Evolutionary conservation across 2,329 filamentous ascomycete genomes (phyloP).

Genomic region (Raffaelea deltoideospora): DNA sequence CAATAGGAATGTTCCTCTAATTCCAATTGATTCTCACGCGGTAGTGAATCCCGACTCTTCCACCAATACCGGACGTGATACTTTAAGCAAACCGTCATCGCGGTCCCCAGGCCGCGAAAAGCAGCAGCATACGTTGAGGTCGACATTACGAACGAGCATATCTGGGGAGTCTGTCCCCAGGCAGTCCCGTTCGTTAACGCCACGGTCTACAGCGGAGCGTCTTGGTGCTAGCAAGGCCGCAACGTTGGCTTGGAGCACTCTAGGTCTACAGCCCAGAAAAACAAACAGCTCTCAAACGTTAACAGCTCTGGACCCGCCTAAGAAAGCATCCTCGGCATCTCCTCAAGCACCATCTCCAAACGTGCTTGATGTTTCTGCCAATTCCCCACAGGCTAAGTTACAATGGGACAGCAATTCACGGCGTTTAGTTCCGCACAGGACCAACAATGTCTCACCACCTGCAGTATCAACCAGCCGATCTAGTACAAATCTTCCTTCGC

Average conservation of each 20-base stretch:
- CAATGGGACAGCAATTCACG: constrained; percentile 42
- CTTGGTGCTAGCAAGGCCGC: constrained; percentile 47
- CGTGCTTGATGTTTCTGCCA: constrained; percentile 12
- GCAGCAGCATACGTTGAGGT: constrained; percentile 38
- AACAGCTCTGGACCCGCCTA: background rate
- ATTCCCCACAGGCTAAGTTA: constrained; percentile 14
- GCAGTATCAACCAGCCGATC: constrained; percentile 15
- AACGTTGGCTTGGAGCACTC: constrained; percentile 43
- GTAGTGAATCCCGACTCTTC: too few species aligned
- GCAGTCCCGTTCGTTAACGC: constrained; percentile 22
- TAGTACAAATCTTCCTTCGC: constrained; percentile 8
- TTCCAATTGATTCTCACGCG: too few species aligned
- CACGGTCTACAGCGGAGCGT: constrained; percentile 28
- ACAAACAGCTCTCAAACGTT: constrained; percentile 3
- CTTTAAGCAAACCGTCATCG: constrained; percentile 5
- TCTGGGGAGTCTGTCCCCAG: constrained; percentile 26
- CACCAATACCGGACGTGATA: background rate
- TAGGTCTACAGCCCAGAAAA: constrained; percentile 17
- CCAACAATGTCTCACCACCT: too few species aligned
- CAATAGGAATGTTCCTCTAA: constrained; percentile 4
- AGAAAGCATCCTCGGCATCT: background rate
- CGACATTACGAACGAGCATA: constrained; percentile 39
- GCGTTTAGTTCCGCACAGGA: constrained; percentile 24
- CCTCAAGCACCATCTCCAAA: constrained; percentile 1
- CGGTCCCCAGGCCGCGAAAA: constrained; percentile 44